phyloP scores from a whole-genome alignment of 2,329 filamentous ascomycete species.

The Orbilia oligospora region DNA sequence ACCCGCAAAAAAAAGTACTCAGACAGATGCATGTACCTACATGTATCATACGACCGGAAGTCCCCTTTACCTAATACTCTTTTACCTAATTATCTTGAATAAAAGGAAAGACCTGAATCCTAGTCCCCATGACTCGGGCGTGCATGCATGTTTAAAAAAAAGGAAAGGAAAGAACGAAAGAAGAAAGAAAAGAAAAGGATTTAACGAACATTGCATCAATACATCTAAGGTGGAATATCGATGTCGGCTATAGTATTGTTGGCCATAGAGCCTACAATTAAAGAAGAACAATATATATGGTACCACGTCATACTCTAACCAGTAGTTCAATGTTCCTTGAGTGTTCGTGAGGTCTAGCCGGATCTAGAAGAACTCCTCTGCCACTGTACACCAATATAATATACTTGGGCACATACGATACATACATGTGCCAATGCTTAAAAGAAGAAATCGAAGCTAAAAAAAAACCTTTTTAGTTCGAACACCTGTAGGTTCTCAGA shows the following conservation, averaged over 20 bases:
- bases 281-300: neutral
- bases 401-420: no score
- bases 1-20: neutral
- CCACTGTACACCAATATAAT: no score
- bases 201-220: neutral
- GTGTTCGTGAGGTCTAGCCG: neutral
- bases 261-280: no score
- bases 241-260: neutral
- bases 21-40: neutral
- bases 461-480: no score
- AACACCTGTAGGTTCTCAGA: no score
- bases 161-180: neutral
- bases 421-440: no score
- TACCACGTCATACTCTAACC: neutral
- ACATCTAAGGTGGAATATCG: neutral
- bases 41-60: conserved; percentile 8
- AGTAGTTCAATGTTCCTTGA: neutral
- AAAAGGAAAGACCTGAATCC: neutral
- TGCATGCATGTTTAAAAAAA: neutral
- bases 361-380: neutral
- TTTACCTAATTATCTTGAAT: conserved; percentile 14
- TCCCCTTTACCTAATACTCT: conserved; percentile 1
- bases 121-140: neutral
- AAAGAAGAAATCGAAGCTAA: no score
- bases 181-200: neutral